Conservation (phyloP, 306 rosid species). For the Quercus agrifolia region DNA sequence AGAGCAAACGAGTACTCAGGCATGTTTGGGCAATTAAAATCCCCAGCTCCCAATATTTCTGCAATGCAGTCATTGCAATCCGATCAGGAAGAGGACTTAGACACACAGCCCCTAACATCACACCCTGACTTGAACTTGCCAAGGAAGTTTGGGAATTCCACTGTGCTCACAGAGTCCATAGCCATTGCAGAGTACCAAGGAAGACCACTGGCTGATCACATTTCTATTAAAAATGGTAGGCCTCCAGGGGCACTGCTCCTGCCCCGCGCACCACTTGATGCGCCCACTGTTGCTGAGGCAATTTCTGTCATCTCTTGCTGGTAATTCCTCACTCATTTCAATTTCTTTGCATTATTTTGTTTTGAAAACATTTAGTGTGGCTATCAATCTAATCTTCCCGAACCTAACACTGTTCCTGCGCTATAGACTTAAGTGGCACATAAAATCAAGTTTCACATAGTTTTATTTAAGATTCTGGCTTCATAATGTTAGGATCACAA, state of each 20-base stretch:
- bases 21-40: constrained; percentile 54
- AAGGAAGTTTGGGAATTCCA: constrained; percentile 67
- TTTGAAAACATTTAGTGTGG: not conserved
- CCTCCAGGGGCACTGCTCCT: constrained; percentile 66
- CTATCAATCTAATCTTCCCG: not conserved
- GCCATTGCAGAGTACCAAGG: constrained; percentile 71
- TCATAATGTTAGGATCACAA: not conserved
- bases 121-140: constrained; percentile 61
- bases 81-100: constrained; percentile 41
- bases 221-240: constrained; percentile 68
- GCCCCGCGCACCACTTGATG: constrained; percentile 77
- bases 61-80: constrained; percentile 11
- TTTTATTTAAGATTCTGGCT: not conserved
- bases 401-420: not conserved
- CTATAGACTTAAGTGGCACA: not conserved
- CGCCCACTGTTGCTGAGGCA: constrained; percentile 82
- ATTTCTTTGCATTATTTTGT: not conserved
- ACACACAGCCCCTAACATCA: constrained; percentile 46
- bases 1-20: constrained; percentile 75
- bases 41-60: constrained; percentile 40
- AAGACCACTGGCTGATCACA: constrained; percentile 80
- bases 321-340: constrained; percentile 21
- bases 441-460: not conserved
- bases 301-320: constrained; percentile 88
- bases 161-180: constrained; percentile 60